phyloP scores from a whole-genome alignment of 768 basidiomycete genomes.

The Russula earlei region DNA sequence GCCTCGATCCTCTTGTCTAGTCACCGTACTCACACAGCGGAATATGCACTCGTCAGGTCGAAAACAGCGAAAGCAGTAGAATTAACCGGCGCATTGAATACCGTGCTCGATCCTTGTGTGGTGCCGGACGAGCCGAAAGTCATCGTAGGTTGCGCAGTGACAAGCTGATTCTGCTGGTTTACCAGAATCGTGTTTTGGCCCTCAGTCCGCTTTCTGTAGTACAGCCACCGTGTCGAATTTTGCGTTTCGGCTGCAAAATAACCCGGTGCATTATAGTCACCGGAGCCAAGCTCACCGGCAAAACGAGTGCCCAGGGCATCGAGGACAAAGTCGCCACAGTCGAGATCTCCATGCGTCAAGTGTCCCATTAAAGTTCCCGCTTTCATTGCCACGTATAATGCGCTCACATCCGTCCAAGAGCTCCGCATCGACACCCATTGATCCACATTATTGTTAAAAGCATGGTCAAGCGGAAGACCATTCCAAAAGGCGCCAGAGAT shows the following conservation, averaged over 20 bases:
- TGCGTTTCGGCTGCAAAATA: slow-evolving; percentile 79
- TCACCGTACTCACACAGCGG: slow-evolving; percentile 45
- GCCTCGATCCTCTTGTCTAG: background rate
- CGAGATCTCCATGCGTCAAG: slow-evolving; percentile 93
- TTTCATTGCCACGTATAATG: slow-evolving; percentile 82
- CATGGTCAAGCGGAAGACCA: slow-evolving; percentile 67
- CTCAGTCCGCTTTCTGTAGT: slow-evolving; percentile 94
- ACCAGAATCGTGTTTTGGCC: slow-evolving; percentile 94
- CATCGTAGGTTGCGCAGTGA: slow-evolving; percentile 50
- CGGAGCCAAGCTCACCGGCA: slow-evolving; percentile 91
- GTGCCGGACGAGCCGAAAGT: slow-evolving; percentile 46
- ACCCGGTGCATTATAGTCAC: slow-evolving; percentile 61
- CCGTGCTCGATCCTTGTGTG: slow-evolving; percentile 78
- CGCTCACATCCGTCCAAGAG: slow-evolving; percentile 83
- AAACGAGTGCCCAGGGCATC: slow-evolving; percentile 91
- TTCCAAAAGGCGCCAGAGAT: slow-evolving; percentile 90
- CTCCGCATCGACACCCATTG: slow-evolving; percentile 91
- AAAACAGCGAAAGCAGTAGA: slow-evolving; percentile 80
- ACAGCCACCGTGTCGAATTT: slow-evolving; percentile 67
- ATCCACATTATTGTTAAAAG: slow-evolving; percentile 62
- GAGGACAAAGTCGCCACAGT: slow-evolving; percentile 89
- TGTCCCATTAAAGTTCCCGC: slow-evolving; percentile 71
- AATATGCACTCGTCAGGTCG: slow-evolving; percentile 71
- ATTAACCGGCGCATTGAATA: slow-evolving; percentile 45
- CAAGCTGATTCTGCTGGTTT: slow-evolving; percentile 69